Base-by-base conservation (phyloP, 2,329 filamentous ascomycete genomes). In the Tricladium varicosporioides region DNA sequence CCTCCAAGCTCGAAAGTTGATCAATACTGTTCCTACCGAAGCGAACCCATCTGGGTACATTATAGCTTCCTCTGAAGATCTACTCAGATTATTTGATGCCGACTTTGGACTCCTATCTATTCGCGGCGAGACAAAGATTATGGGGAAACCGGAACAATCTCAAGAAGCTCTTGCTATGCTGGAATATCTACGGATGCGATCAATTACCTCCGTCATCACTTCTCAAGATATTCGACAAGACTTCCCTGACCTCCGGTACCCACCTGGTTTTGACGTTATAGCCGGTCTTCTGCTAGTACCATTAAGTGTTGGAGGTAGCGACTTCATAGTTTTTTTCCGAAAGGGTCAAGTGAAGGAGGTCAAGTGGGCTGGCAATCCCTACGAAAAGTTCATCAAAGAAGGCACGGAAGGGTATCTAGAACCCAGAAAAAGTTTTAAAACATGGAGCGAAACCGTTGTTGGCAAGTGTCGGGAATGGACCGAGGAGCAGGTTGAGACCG, bases 1-100 rank as follows among this genome's bases (percentile, higher is more conserved):
- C 22, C 75, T 96, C 0, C 91, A 96, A 64, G 91, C 91, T 5
- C 83, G 92, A 19, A 96, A 96, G 68, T 79, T 96, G 14, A 95
- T 95, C 70, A 94, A 93, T 62, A 93, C 90, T 0, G 84, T 88
- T 0, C 88, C 92, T 0, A 91, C 89, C 0, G 83, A 91, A 60
- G 82, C 85, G 54, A 96, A 93, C 52, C 91, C 91, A 0, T 91
- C 91, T 0, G 91, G 91, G 0, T 96, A 96, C 69, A 96, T 96
- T 48, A 87, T 95, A 56, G 91, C 91, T 0, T 94, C 91, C 0
- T 94, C 91, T 0, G 91, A 95, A 53, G 92, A 96, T 65, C 73
- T 96, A 0, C 71, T 96, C 3, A 90, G 85, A 64, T 78, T 96
- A 0, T 96, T 96, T 61, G 86, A 94, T 67, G 92, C 91, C 0